Percentiles rank a stretch among this genome's conserved stretches.
Evolutionary conservation across 2,329 filamentous ascomycete species (phyloP).

Genomic region (Tolypocladium ovalisporum): DNA sequence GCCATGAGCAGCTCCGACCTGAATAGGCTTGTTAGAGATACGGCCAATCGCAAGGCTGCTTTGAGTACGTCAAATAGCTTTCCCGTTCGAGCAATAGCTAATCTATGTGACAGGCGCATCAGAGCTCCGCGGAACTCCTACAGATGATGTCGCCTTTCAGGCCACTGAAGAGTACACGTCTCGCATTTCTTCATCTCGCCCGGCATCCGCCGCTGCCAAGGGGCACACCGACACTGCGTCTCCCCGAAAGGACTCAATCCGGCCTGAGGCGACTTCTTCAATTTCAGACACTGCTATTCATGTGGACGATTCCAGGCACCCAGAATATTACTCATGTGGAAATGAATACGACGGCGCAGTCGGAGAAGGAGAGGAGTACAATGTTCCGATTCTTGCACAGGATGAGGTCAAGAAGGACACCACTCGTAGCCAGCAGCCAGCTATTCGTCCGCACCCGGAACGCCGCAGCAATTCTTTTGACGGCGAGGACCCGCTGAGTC

Average conservation of each 20-base stretch:
- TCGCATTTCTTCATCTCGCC: constrained; percentile 60
- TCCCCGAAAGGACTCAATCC: constrained; percentile 15
- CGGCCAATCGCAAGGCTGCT: constrained; percentile 41
- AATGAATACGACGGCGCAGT: constrained; percentile 36
- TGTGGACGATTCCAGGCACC: constrained; percentile 49
- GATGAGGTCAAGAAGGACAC: constrained; percentile 76
- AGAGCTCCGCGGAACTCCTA: constrained; percentile 62
- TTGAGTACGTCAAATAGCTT: constrained; percentile 12
- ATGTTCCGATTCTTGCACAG: constrained; percentile 73
- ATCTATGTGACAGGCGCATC: constrained; percentile 42
- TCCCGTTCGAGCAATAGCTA: constrained; percentile 10
- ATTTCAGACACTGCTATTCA: constrained; percentile 57
- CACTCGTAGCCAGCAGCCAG: constrained; percentile 62
- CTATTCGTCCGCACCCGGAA: constrained; percentile 64
- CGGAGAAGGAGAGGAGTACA: constrained; percentile 50
- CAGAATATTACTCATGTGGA: constrained; percentile 26
- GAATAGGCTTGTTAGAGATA: constrained; percentile 77
- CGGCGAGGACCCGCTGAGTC: constrained; percentile 45
- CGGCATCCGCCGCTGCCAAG: constrained; percentile 30
- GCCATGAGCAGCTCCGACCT: constrained; percentile 83
- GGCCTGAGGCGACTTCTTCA: constrained; percentile 17
- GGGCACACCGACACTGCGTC: constrained; percentile 14
- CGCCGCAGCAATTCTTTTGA: constrained; percentile 49
- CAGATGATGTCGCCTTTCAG: constrained; percentile 82
- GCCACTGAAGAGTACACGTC: constrained; percentile 77